Conservation (phyloP, 805 yeast species). For the Candida palmyrensis region DNA sequence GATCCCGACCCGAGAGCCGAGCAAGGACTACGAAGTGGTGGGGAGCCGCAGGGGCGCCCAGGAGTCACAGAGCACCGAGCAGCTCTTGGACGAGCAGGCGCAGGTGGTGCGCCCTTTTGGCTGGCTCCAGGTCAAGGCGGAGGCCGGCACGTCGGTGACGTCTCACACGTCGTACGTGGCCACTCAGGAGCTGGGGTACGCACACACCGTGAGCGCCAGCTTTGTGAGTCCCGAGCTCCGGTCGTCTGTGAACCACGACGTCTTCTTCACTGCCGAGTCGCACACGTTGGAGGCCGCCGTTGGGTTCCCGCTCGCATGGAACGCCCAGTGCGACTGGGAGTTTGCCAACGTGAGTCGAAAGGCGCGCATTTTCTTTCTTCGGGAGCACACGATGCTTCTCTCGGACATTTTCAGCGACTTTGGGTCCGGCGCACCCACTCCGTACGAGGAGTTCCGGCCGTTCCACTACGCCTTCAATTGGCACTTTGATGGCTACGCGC, state of each 20-base stretch:
- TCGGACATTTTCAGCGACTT: constrained; percentile 76
- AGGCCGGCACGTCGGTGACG: constrained; percentile 46
- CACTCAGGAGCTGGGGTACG: constrained; percentile 47
- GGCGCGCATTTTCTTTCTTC: constrained; percentile 57
- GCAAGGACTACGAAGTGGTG: constrained; percentile 49
- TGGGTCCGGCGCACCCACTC: constrained; percentile 61
- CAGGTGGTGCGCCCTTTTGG: constrained; percentile 64
- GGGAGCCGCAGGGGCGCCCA: constrained; percentile 7
- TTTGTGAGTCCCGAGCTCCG: constrained; percentile 59
- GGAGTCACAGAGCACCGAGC: constrained; percentile 5
- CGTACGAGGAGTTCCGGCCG: constrained; percentile 77
- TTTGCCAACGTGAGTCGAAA: constrained; percentile 49
- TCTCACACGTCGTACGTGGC: constrained; percentile 50
- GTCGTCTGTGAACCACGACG: constrained; percentile 85
- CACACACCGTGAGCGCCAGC: constrained; percentile 40
- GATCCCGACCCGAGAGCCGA: constrained; percentile 78
- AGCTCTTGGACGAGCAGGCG: constrained; percentile 2
- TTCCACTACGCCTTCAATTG: constrained; percentile 58
- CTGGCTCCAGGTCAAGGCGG: constrained; percentile 77
- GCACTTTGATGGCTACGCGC: constrained; percentile 49
- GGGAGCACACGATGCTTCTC: constrained; percentile 76
- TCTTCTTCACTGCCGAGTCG: constrained; percentile 56
- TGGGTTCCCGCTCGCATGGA: constrained; percentile 79
- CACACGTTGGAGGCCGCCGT: constrained; percentile 53
- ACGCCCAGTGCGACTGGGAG: constrained; percentile 67